Evolutionary conservation across 2,329 filamentous ascomycete genomes (phyloP), one percentile per base, ranked within the genome.

Genomic region (Emergomyces africanus): DNA sequence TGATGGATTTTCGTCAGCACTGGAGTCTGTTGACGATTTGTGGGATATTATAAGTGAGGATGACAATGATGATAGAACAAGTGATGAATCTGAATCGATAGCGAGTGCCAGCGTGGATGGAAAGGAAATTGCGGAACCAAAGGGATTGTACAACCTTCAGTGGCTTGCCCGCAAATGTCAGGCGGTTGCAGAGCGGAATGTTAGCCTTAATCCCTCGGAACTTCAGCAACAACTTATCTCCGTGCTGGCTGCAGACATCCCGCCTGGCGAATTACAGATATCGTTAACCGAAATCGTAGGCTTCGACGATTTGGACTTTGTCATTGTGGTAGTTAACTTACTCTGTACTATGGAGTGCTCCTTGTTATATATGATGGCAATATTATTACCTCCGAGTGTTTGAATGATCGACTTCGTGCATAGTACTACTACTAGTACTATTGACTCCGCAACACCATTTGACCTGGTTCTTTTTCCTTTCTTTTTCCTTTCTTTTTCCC

Each of bases 1-100:
- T 9, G 85, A 89, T 39, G 80, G 83, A 53, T 74, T 81, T 25
- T 81, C 80, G 2, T 81, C 77, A 3, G 82, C 82, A 5, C 83
- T 81, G 49, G 71, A 51, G 5, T 60, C 59, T 14, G 83, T 81
- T 20, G 82, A 83, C 5, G 90, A 96, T 73, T 85, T 96, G 10
- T 96, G 92, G 92, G 91, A 96, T 70, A 84, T 95, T 60, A 89
- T 95, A 68, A 90, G 86, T 61, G 87, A 91, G 54, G 83, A 84
- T 23, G 85, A 86, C 59, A 78, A 81, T 69, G 86, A 48, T 15
- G 44, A 48, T 25, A 28, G 23, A 48, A 28, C 82, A 67, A 86
- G 84, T 65, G 88, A 81, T 59, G 76, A 88, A 62, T 75, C 83
- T 35, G 81, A 86, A 54, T 80, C 82, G 14, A 74, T 78, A 44